Percentiles rank a stretch among this genome's conserved stretches.
Evolutionary conservation across 2,329 filamentous ascomycete species (phyloP).

Genomic region (Monosporascus sp.): DNA sequence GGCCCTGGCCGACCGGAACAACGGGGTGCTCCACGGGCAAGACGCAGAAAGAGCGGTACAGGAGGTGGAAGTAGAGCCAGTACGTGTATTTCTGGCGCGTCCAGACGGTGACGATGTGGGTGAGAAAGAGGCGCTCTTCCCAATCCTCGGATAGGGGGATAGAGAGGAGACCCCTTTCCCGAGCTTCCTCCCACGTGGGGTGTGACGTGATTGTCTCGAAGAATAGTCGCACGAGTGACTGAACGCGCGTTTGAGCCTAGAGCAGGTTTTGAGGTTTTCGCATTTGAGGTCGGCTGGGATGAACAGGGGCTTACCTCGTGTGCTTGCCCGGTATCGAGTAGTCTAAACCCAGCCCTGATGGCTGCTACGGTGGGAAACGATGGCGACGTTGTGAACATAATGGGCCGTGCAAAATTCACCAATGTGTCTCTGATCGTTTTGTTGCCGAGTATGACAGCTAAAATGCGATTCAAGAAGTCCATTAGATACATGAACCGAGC

Average conservation of each 20-base stretch:
- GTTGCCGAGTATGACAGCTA: constrained; percentile 18
- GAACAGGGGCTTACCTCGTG: constrained; percentile 9
- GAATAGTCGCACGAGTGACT: constrained; percentile 20
- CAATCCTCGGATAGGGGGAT: constrained; percentile 24
- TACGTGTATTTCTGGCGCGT: constrained; percentile 16
- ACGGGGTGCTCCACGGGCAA: constrained; percentile 32
- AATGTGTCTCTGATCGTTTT: constrained; percentile 5
- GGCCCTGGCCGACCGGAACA: constrained; percentile 32
- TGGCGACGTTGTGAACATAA: constrained; percentile 37
- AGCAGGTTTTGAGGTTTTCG: background rate
- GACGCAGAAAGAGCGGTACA: constrained; percentile 8
- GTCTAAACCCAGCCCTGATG: constrained; percentile 28
- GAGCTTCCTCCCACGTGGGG: constrained; percentile 16
- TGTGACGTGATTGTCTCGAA: constrained; percentile 18
- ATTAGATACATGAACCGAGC: too few species aligned
- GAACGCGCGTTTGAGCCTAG: constrained; percentile 13
- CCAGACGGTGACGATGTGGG: constrained; percentile 25
- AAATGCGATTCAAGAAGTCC: background rate
- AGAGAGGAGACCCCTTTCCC: constrained; percentile 19
- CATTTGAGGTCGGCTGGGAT: too few species aligned
- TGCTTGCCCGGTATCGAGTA: constrained; percentile 29
- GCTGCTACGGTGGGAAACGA: constrained; percentile 34
- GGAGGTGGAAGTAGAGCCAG: constrained; percentile 21
- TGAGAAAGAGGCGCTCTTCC: constrained; percentile 13
- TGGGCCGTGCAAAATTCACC: constrained; percentile 23